Evolutionary conservation across 2,329 filamentous ascomycete genomes (phyloP), one percentile per base, ranked within the genome.

Genomic region (Polytolypa hystricis): DNA sequence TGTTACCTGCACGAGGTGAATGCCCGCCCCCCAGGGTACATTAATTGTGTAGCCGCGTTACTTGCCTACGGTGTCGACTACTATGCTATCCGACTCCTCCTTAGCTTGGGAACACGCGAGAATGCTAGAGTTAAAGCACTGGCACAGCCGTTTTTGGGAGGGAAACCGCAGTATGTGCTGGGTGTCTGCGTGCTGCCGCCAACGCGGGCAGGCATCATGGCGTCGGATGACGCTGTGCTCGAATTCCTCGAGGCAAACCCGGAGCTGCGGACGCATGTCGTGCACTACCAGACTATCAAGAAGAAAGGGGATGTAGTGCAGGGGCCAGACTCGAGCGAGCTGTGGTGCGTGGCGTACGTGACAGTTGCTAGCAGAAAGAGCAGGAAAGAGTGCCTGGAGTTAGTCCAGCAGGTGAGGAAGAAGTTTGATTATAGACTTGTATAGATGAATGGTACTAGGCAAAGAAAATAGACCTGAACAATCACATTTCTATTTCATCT

Each of bases 1-100:
- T 41, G 35, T 32, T 48, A 30, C 26, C 33, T 54, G 7, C 46
- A 52, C 19, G 53, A 56, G 33, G 43, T 56, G 27, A 56, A 56
- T 34, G 33, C 46, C n/a, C 45, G 53, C 2, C 42, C 44, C 1
- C 48, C 52, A 3, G 52, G 53, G 3, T 30, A 38, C 16, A 23
- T 31, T 14, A 41, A 23, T 4, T 25, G 33, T 7, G 29, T 25
- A 5, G 43, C 45, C 14, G 29, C 37, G 8, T 23, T 25, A 6
- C 25, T 37, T 12, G 42, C 42, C 4, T 52, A 51, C 31, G 51
- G 51, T 4, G 34, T 54, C 11, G 48, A 54, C 34, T 53, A 50
- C 27, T 39, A 10, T 15, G 41, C 18, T 18, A 7, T 25, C 21
- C 21, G n/a, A 7, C 7, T 25, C 7, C 21, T 25, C n/a, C 21